Evolutionary conservation across 2,329 filamentous ascomycete genomes (phyloP).

Genomic region (Aspergillus sp.): DNA sequence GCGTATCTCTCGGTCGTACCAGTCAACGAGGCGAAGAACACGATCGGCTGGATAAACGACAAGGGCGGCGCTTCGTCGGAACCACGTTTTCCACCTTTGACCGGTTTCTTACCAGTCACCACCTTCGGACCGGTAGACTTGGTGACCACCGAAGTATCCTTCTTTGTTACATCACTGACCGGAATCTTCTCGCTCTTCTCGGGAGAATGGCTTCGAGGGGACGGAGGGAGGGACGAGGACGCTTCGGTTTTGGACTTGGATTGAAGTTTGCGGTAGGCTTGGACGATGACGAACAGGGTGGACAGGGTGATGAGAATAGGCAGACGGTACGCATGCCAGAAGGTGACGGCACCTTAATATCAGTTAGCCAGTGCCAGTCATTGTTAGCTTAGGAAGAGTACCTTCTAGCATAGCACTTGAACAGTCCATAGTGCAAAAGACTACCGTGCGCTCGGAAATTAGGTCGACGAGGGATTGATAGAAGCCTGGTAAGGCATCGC

Average conservation of each 20-base stretch:
- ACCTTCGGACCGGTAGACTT: slow-evolving; percentile 25
- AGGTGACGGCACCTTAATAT: slow-evolving; percentile 28
- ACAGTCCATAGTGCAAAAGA: background rate
- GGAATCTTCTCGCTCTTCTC: slow-evolving; percentile 14
- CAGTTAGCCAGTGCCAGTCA: background rate
- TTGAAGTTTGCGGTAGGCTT: slow-evolving; percentile 17
- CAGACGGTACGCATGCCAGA: slow-evolving; percentile 45
- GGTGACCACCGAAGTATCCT: slow-evolving; percentile 3
- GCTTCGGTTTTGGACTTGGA: slow-evolving; percentile 20
- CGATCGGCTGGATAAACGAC: slow-evolving; percentile 53
- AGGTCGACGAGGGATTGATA: background rate
- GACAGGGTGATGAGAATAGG: slow-evolving; percentile 37
- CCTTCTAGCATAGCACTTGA: background rate
- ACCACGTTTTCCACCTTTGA: slow-evolving; percentile 19
- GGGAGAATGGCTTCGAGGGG: slow-evolving; percentile 22
- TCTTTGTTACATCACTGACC: background rate
- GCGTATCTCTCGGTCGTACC: slow-evolving; percentile 73
- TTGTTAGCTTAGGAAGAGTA: background rate
- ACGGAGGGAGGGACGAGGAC: slow-evolving; percentile 25
- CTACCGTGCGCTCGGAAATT: background rate
- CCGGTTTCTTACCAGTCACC: slow-evolving; percentile 27
- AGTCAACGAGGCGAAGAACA: slow-evolving; percentile 88
- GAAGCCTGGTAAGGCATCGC: background rate
- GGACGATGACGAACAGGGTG: slow-evolving; percentile 28
- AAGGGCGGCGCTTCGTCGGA: slow-evolving; percentile 13